These are phyloP conservation scores for Pythium chondricola DNA, from an alignment of 352 stramenopile genomes.

Conservation along the genomic window DNA sequence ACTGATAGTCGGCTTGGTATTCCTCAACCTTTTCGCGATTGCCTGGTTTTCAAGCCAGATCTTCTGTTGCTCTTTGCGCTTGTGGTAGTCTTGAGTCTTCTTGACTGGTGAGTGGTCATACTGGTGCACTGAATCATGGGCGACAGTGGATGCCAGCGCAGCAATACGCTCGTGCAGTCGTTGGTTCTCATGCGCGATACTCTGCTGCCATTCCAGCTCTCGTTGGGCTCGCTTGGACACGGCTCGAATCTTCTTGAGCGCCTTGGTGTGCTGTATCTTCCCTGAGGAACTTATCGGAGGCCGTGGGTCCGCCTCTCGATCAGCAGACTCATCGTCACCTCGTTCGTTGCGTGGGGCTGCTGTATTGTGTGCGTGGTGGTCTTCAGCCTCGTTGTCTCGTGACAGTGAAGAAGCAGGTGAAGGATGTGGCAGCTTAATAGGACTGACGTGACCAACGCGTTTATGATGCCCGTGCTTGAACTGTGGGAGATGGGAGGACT, in stretches of 20 bases:
- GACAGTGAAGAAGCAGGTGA: not conserved
- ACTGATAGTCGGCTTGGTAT: constrained; percentile 55
- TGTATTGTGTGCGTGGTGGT: constrained; percentile 9
- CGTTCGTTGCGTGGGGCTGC: no score
- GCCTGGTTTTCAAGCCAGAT: constrained; percentile 76
- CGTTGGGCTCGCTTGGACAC: constrained; percentile 14
- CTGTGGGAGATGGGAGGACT: constrained; percentile 40
- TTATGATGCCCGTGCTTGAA: constrained; percentile 40
- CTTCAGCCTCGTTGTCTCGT: not conserved
- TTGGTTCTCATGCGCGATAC: constrained; percentile 23
- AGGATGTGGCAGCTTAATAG: constrained; percentile 39
- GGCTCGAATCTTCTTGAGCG: constrained; percentile 13
- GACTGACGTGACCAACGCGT: constrained; percentile 33
- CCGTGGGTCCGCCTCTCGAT: no score
- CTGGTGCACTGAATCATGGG: no score
- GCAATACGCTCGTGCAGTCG: constrained; percentile 10
- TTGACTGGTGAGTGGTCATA: no score
- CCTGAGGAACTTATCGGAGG: no score
- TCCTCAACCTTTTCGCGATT: constrained; percentile 54
- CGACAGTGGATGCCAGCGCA: not conserved
- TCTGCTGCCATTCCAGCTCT: constrained; percentile 16
- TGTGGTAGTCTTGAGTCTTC: constrained; percentile 46
- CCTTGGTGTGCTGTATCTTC: not conserved
- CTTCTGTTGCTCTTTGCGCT: constrained; percentile 57
- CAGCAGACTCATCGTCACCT: no score